phyloP scores from a whole-genome alignment of 176 grass and related monocot species.

The Panicum miliaceum region DNA sequence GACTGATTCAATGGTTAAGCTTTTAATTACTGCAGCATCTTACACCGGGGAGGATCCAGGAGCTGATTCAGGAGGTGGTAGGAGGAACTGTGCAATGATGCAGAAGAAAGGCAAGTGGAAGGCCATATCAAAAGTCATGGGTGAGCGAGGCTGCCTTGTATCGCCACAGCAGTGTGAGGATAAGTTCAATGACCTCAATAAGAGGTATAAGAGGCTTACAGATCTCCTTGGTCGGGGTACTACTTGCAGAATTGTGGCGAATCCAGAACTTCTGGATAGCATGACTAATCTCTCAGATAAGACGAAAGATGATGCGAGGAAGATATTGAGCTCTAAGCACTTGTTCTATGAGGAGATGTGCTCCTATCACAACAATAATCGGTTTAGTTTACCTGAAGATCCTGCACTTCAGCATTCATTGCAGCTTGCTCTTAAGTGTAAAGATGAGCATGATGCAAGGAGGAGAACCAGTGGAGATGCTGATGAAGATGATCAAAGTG shows the following conservation, averaged over 20 bases:
- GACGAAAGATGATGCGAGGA: constrained; percentile 60
- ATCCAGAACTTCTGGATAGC: constrained; percentile 56
- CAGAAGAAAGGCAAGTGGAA: constrained; percentile 83
- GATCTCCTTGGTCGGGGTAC: constrained; percentile 71
- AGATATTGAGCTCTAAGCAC: constrained; percentile 76
- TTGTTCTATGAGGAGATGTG: constrained; percentile 82
- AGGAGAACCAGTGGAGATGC: constrained; percentile 43
- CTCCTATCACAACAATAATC: constrained; percentile 67
- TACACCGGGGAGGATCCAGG: constrained; percentile 56
- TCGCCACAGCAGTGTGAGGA: constrained; percentile 75
- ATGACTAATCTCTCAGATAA: constrained; percentile 58
- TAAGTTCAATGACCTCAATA: constrained; percentile 86
- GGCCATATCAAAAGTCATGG: constrained; percentile 64
- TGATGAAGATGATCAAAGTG: constrained; percentile 67
- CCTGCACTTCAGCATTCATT: constrained; percentile 56
- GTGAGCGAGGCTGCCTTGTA: constrained; percentile 60
- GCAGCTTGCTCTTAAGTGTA: constrained; percentile 58
- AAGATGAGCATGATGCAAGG: constrained; percentile 54
- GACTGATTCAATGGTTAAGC: constrained; percentile 70
- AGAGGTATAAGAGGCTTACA: constrained; percentile 72
- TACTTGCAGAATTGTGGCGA: constrained; percentile 61
- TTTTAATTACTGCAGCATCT: constrained; percentile 61
- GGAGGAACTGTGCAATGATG: constrained; percentile 54
- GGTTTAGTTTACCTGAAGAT: constrained; percentile 56
- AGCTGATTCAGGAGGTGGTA: constrained; percentile 44